These are phyloP conservation scores for Phytophthora palmivora DNA, from an alignment of 352 stramenopile genomes.

Conservation along the genomic window DNA sequence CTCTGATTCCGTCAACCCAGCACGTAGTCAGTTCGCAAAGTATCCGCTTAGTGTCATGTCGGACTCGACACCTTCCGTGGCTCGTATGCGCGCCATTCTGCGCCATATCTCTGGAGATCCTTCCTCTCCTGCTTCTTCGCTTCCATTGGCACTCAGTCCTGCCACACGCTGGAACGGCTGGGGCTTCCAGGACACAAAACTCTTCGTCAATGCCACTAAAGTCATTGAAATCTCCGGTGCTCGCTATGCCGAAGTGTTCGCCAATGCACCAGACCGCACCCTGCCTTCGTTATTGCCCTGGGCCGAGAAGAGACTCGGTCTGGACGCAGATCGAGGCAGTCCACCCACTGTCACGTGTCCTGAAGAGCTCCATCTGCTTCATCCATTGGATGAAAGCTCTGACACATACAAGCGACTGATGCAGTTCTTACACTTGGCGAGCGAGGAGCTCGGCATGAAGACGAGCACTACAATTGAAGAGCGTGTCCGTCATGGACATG, in stretches of 20 bases:
- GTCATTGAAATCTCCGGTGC: conserved; percentile 67
- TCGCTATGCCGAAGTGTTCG: conserved; percentile 74
- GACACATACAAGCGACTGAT: conserved; percentile 28
- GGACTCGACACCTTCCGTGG: conserved; percentile 39
- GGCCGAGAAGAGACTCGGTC: conserved; percentile 62
- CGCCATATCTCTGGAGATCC: conserved; percentile 23
- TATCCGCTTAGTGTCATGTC: conserved; percentile 28
- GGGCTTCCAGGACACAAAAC: conserved; percentile 74
- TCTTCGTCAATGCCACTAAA: conserved; percentile 65
- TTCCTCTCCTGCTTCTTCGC: conserved; percentile 1
- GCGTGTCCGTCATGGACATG: conserved; percentile 70
- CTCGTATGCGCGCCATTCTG: conserved; percentile 63
- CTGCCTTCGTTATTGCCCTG: conserved; percentile 62
- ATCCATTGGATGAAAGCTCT: conserved; percentile 21
- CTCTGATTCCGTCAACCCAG: no score
- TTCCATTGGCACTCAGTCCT: conserved; percentile 34
- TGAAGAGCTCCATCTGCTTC: conserved; percentile 44
- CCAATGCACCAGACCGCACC: conserved; percentile 45
- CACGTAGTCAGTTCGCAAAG: conserved; percentile 28
- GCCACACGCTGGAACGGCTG: conserved; percentile 77
- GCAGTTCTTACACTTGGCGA: conserved; percentile 39
- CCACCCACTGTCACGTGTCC: conserved; percentile 37
- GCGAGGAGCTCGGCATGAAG: conserved; percentile 38
- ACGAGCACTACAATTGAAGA: conserved; percentile 54
- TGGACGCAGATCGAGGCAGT: conserved; percentile 50